Base-by-base conservation (phyloP, 768 basidiomycete genomes). In the Termitomyces bulborhizus region DNA sequence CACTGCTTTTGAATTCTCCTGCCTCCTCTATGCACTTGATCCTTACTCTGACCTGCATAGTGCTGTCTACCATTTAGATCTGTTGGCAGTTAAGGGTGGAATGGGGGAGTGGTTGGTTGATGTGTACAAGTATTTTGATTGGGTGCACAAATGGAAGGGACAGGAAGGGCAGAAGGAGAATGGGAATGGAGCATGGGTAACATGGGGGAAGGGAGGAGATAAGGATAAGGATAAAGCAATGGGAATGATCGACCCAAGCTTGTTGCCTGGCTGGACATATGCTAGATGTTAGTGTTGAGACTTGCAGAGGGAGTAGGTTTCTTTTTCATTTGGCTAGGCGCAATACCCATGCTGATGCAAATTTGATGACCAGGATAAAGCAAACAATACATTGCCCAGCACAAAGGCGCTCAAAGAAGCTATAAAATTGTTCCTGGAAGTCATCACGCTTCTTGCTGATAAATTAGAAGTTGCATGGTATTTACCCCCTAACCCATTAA, bases 41-140 rank as follows among this genome's bases (percentile, higher is more conserved):
- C 92, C 95, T 0, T 80, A 81, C 72, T 76, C 75, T n/a, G 94
- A 96, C 63, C 95, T 95, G 0, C 94, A 97, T 63, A 93, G 93
- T 2, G 80, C 86, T 1, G 71, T 88, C 1, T 73, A 94, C 12
- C 87, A 92, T 63, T 76, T 98, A 1, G 94, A 99, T 61, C 89
- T 86, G 64, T 75, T 98, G 21, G 85, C 91, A 0, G 72, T 93
- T 56, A 96, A 94, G 67, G 78, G 87, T 0, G 84, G 85, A 27
- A 86, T 94, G 82, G 66, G 76, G 11, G 73, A 85, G 42, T 98
- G 94, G 95, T 65, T 98, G 9, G 66, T 94, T 43, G 83, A 88
- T 39, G 66, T 90, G 36, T 88, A 74, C 64, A 76, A 81, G 37
- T 57, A 76, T 16, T 82, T 81, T 57, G 54, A 55, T 18, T 11